phyloP scores from a whole-genome alignment of 306 rosid genomes.

The Casuarina equisetifolia region DNA sequence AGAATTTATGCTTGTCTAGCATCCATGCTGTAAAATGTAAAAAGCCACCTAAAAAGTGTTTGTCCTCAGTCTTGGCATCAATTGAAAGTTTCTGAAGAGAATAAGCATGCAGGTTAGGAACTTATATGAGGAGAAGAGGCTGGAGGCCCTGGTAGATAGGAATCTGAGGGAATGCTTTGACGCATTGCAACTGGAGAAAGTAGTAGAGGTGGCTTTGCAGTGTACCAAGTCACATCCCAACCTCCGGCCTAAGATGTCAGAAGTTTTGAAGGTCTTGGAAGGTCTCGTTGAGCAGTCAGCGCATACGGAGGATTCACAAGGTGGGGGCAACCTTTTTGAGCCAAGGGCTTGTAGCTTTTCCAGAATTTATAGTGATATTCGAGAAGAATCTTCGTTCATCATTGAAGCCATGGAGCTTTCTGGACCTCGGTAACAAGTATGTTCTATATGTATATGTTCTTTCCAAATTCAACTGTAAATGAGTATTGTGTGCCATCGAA shows the following conservation, averaged over 20 bases:
- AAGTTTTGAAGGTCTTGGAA: conserved; percentile 72
- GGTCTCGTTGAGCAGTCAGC: conserved; percentile 60
- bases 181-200: conserved; percentile 62
- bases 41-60: not conserved
- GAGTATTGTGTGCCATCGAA: conserved; percentile 25
- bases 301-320: conserved; percentile 58
- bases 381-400: conserved; percentile 72
- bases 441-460: not conserved
- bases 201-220: conserved; percentile 67
- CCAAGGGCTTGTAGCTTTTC: conserved; percentile 66
- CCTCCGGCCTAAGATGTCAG: conserved; percentile 87
- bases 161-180: conserved; percentile 86
- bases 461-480: conserved; percentile 36
- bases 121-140: conserved; percentile 63
- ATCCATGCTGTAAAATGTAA: not conserved
- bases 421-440: conserved; percentile 72
- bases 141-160: conserved; percentile 73
- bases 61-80: not conserved
- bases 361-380: conserved; percentile 55
- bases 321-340: conserved; percentile 46
- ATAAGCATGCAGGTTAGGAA: conserved; percentile 68
- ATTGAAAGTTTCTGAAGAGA: not conserved
- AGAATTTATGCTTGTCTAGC: not conserved
- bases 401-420: conserved; percentile 95
- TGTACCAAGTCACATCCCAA: conserved; percentile 82